Percentiles rank a stretch among this genome's conserved stretches.
Evolutionary conservation across 225 moss, liverwort and hornwort species (phyloP).

Genomic region (Physcomitrium patens): DNA sequence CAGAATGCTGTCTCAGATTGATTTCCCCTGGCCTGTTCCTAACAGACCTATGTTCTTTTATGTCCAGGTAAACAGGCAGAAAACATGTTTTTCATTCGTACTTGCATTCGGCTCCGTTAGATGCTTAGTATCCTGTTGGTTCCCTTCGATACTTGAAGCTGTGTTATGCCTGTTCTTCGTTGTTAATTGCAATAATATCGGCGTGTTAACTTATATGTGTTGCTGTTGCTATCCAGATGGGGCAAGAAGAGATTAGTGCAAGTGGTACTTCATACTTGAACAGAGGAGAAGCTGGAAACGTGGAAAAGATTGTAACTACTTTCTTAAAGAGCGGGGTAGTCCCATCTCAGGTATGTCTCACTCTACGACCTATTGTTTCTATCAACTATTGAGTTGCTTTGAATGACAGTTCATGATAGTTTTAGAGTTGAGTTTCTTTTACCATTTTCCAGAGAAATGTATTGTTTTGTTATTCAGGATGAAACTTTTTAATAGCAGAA

Average conservation of each 20-base stretch:
- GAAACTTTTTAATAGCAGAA: not conserved
- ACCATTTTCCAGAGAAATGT: not conserved
- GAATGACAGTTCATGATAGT: slow-evolving; percentile 1
- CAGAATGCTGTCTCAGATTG: slow-evolving; percentile 78
- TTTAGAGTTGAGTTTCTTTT: slow-evolving; percentile 5
- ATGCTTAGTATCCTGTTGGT: slow-evolving; percentile 12
- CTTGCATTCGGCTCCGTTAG: slow-evolving; percentile 6
- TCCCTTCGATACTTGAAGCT: slow-evolving; percentile 5
- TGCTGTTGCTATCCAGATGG: slow-evolving; percentile 69
- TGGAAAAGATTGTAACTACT: slow-evolving; percentile 96
- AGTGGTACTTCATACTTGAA: slow-evolving; percentile 98
- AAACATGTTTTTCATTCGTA: not conserved
- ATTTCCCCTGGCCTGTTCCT: slow-evolving; percentile 98
- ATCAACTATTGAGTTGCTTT: not conserved
- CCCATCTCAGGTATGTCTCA: slow-evolving; percentile 78
- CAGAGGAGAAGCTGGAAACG: slow-evolving; percentile 94
- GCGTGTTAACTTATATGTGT: slow-evolving; percentile 29
- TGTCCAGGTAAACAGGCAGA: slow-evolving; percentile 71
- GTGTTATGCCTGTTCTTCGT: not conserved
- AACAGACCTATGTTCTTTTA: slow-evolving; percentile 99
- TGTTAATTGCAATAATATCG: slow-evolving; percentile 24
- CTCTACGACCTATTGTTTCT: not conserved
- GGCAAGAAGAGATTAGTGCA: slow-evolving; percentile 99
- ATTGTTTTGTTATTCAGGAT: not conserved
- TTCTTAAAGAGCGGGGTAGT: slow-evolving; percentile 96